Evolutionary conservation across 768 basidiomycete genomes (phyloP).

Genomic region (Hericium coralloides): DNA sequence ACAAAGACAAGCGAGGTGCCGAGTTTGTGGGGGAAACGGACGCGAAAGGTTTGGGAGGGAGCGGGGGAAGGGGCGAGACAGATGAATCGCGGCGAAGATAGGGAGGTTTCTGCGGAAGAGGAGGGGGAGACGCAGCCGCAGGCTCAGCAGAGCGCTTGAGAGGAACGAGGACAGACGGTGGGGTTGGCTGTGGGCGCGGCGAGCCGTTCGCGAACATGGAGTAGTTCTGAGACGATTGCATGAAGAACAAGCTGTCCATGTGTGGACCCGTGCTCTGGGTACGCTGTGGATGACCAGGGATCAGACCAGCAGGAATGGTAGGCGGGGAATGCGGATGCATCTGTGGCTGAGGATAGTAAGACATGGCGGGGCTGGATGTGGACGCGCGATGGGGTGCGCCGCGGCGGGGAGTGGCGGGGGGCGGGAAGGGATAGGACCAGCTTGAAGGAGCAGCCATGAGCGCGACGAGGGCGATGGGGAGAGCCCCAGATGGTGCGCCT

Average conservation of each 20-base stretch:
- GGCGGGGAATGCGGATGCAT: neutral
- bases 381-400: too few species aligned
- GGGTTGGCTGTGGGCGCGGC: neutral
- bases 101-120: conserved; percentile 2
- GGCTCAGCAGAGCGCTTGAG: neutral
- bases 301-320: neutral
- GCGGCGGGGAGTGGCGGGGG: too few species aligned
- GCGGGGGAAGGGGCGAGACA: neutral
- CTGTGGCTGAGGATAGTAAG: neutral
- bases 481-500: too few species aligned
- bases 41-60: neutral
- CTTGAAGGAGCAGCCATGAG: too few species aligned
- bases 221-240: neutral
- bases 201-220: neutral
- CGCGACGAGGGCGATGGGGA: too few species aligned
- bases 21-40: neutral
- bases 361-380: too few species aligned
- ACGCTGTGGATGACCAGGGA: neutral
- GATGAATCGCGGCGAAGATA: neutral
- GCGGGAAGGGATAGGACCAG: too few species aligned
- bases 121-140: neutral
- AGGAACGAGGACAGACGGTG: neutral
- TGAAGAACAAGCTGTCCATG: neutral
- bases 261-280: neutral
- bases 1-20: neutral